These are phyloP conservation scores for Naumovozyma dairenensis DNA, from an alignment of 805 yeast species.

Conservation along the genomic window DNA sequence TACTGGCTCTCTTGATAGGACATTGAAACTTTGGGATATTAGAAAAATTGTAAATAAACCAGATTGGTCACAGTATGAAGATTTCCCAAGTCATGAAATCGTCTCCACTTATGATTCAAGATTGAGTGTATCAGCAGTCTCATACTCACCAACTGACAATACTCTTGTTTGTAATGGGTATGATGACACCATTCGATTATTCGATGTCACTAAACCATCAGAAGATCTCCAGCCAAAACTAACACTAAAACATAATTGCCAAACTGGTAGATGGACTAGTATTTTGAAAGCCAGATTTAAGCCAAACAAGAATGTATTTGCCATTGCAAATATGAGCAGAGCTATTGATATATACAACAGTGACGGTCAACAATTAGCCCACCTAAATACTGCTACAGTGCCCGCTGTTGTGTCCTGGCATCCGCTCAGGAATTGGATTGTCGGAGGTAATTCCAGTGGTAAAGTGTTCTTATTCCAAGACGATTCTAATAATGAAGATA, in stretches of 20 bases:
- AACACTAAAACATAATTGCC: conserved; percentile 80
- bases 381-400: conserved; percentile 74
- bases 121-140: conserved; percentile 74
- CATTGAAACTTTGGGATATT: conserved; percentile 80
- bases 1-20: conserved; percentile 82
- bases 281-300: conserved; percentile 89
- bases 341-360: conserved; percentile 75
- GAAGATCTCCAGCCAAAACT: conserved; percentile 47
- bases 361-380: conserved; percentile 69
- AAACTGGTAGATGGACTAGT: conserved; percentile 95
- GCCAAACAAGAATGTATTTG: conserved; percentile 59
- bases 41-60: conserved; percentile 39
- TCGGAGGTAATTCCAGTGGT: conserved; percentile 93
- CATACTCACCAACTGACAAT: conserved; percentile 56
- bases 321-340: conserved; percentile 88
- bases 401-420: conserved; percentile 87
- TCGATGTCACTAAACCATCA: conserved; percentile 38
- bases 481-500: conserved; percentile 1
- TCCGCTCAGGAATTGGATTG: conserved; percentile 80
- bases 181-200: conserved; percentile 72
- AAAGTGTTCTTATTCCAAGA: conserved; percentile 53
- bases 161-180: conserved; percentile 87
- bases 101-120: conserved; percentile 59
- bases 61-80: conserved; percentile 51
- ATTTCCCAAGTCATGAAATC: conserved; percentile 29